Percentiles rank a stretch among this genome's conserved stretches.
These are phyloP conservation scores for Pseudogymnoascus sp. DNA, from an alignment of 2,329 filamentous ascomycete species.

Conservation along the genomic window DNA sequence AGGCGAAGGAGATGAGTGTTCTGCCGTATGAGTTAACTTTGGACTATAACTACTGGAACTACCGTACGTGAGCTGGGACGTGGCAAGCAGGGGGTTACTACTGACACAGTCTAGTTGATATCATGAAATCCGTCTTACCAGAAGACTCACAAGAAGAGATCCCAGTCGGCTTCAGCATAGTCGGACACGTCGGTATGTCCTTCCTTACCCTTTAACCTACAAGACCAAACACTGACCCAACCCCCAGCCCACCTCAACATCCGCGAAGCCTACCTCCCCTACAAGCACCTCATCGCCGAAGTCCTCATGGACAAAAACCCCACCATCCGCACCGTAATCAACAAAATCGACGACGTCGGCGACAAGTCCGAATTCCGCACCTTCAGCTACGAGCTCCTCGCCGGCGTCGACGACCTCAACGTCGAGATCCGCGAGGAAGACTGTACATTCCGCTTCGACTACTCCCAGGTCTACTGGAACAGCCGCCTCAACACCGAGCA, in stretches of 20 bases:
- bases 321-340: slow-evolving; percentile 78
- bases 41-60: slow-evolving; percentile 80
- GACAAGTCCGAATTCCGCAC: slow-evolving; percentile 79
- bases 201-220: neutral
- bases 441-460: slow-evolving; percentile 89
- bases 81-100: slow-evolving; percentile 1
- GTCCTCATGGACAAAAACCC: slow-evolving; percentile 87
- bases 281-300: slow-evolving; percentile 77
- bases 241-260: slow-evolving; percentile 77
- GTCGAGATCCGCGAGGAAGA: slow-evolving; percentile 75
- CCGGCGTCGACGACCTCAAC: slow-evolving; percentile 71
- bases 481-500: slow-evolving; percentile 85
- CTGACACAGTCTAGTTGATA: slow-evolving; percentile 51
- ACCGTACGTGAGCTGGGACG: slow-evolving; percentile 46
- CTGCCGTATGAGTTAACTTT: slow-evolving; percentile 68
- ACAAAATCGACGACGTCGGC: slow-evolving; percentile 87
- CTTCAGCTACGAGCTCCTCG: slow-evolving; percentile 84
- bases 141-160: slow-evolving; percentile 72
- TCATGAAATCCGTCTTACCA: slow-evolving; percentile 73
- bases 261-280: slow-evolving; percentile 70
- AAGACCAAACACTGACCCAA: slow-evolving; percentile 15
- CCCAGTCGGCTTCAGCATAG: slow-evolving; percentile 76
- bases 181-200: slow-evolving; percentile 70
- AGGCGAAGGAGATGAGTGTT: slow-evolving; percentile 58
- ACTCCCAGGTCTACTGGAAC: slow-evolving; percentile 97